Conservation (phyloP, 345 rosid genomes). For the Draba incana region DNA sequence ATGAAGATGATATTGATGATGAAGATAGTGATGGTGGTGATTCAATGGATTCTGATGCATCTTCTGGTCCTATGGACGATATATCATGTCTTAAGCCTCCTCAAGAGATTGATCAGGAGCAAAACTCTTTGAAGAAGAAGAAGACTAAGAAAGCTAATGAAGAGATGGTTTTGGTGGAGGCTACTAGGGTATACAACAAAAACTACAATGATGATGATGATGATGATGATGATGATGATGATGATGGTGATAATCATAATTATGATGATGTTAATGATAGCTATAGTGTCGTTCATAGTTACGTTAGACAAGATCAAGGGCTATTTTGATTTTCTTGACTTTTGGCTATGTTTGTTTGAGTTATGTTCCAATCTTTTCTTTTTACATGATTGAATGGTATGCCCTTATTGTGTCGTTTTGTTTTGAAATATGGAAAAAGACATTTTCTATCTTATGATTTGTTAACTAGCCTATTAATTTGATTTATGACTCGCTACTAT, state of each 20-base stretch:
- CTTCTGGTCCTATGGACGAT: constrained; percentile 61
- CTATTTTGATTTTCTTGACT: constrained; percentile 44
- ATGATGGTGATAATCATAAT: constrained; percentile 11
- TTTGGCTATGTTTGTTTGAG: constrained; percentile 42
- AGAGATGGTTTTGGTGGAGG: constrained; percentile 37
- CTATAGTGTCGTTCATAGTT: constrained; percentile 41
- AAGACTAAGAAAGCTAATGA: constrained; percentile 29
- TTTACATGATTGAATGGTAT: constrained; percentile 45
- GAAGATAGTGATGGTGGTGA: constrained; percentile 47
- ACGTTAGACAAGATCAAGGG: constrained; percentile 28
- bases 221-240: no score
- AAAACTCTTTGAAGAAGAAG: constrained; percentile 19
- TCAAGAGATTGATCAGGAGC: constrained; percentile 30
- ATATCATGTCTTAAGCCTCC: constrained; percentile 27
- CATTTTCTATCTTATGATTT: constrained; percentile 56
- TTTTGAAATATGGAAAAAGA: constrained; percentile 50
- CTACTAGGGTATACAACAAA: constrained; percentile 32
- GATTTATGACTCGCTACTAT: neutral
- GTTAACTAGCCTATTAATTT: constrained; percentile 26
- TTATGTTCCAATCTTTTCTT: constrained; percentile 58
- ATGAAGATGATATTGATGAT: constrained; percentile 29
- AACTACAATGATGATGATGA: constrained; percentile 1
- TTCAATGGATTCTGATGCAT: constrained; percentile 81
- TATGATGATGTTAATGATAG: constrained; percentile 38
- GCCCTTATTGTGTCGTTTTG: constrained; percentile 22